Evolutionary conservation across 2,329 filamentous ascomycete genomes (phyloP), one percentile per base, ranked within the genome.

Genomic region (Clonostachys sp.): DNA sequence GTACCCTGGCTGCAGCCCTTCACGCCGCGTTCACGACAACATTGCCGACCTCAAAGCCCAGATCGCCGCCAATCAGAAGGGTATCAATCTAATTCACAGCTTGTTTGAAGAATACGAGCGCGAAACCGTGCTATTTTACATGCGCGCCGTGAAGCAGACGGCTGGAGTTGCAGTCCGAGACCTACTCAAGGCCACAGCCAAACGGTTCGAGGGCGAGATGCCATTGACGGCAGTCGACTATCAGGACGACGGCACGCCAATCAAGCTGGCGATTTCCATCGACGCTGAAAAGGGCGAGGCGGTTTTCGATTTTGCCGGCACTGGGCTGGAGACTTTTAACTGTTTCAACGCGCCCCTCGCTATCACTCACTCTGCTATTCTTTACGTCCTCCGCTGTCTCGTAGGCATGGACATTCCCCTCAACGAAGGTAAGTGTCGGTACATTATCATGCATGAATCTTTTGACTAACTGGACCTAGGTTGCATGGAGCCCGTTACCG

Each of bases 91-190:
- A 6, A 42, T 24, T 14, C 16, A 78, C 45, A 75, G 78, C 0
- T 71, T 94, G 2, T 91, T 94, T 14, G 75, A 78, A 34, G 88
- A 91, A 56, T 91, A 91, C 57, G 83, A 84, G 33, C 82, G 89
- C 51, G 73, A 83, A 6, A 84, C 86, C 0, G 88, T 92, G 1
- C 83, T 88, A 53, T 87, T 87, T 63, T 91, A 91, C 67, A 91
- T 92, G 88, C 74, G 77, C 45, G 84, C 78, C 35, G 91, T 92
- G 55, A 87, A 91, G 61, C 76, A 81, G 52, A 91, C 90, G 45
- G 88, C 88, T 3, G 87, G 90, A 61, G 18, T 44, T 7, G 34
- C 41, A 8, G 42, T 44, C 14, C 41, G 20, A 1, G 42, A 48
- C 14, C 35, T 48, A 7, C 42, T 95, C 24, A 90, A 86, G 58